Conservation (phyloP, 164 flowering plant species). For the Tetracentron sinense region DNA sequence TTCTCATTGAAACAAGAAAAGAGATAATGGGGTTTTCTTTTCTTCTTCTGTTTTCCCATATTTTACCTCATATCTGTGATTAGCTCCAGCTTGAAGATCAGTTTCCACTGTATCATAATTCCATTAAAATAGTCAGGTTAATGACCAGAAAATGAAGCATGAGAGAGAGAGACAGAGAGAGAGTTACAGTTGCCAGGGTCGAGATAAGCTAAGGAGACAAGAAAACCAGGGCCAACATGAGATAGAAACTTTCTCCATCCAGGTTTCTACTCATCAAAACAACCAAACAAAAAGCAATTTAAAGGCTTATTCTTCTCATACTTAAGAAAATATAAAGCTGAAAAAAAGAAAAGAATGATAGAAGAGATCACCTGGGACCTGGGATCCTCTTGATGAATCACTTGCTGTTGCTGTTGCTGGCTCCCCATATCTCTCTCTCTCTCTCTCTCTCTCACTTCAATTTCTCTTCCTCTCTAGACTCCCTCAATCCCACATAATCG, state of each 20-base stretch:
- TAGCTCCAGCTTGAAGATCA: constrained; percentile 80
- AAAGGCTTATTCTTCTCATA: background rate
- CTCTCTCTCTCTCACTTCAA: background rate
- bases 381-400: constrained; percentile 9
- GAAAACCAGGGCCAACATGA: constrained; percentile 74
- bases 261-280: constrained; percentile 23
- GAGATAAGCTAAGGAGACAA: constrained; percentile 70
- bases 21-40: background rate
- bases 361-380: constrained; percentile 14
- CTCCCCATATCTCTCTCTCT: too few relatives aligned
- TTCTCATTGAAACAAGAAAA: too few relatives aligned
- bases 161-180: constrained; percentile 7
- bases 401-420: background rate
- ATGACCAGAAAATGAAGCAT: background rate
- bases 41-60: too few relatives aligned
- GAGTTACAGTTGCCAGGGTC: constrained; percentile 73
- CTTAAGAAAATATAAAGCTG: background rate
- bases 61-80: constrained; percentile 60
- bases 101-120: constrained; percentile 63
- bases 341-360: background rate
- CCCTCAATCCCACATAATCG: too few relatives aligned
- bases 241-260: constrained; percentile 58
- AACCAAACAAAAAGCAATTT: background rate
- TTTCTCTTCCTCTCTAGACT: background rate
- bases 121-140: background rate